These are phyloP conservation scores for Trichoderma reesei DNA, from an alignment of 495 filamentous ascomycete species.

Conservation along the genomic window DNA sequence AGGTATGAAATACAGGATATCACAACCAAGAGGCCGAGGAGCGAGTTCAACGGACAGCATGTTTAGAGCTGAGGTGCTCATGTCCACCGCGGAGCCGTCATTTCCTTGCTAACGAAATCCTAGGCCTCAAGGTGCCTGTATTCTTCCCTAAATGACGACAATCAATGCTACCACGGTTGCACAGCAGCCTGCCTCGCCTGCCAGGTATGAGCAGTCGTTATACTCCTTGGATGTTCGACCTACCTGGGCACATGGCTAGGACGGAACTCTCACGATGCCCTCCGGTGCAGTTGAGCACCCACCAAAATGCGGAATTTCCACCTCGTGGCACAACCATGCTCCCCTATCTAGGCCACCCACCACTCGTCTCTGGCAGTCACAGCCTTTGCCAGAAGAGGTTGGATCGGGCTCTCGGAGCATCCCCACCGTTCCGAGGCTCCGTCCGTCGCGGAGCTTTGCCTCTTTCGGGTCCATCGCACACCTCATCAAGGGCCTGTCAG, in stretches of 20 bases:
- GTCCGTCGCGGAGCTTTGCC: slow-evolving; percentile 7
- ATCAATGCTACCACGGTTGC: neutral
- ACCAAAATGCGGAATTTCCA: neutral
- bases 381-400: neutral
- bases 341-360: neutral
- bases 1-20: too few species aligned
- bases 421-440: slow-evolving; percentile 7
- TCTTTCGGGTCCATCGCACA: slow-evolving; percentile 1
- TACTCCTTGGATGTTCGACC: neutral
- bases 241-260: neutral
- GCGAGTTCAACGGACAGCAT: neutral
- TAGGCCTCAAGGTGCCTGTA: too few species aligned
- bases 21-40: neutral
- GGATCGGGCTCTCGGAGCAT: slow-evolving; percentile 1
- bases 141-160: neutral
- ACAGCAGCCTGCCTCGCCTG: neutral
- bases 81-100: neutral
- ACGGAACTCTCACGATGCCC: neutral
- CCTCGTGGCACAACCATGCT: neutral
- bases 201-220: neutral
- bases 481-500: neutral
- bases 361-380: neutral
- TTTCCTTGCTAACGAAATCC: neutral
- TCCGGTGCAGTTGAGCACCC: neutral
- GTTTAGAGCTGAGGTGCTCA: neutral